Evolutionary conservation across 139 green algal genomes (phyloP).

Genomic region (Chlamydomonas sp.): DNA sequence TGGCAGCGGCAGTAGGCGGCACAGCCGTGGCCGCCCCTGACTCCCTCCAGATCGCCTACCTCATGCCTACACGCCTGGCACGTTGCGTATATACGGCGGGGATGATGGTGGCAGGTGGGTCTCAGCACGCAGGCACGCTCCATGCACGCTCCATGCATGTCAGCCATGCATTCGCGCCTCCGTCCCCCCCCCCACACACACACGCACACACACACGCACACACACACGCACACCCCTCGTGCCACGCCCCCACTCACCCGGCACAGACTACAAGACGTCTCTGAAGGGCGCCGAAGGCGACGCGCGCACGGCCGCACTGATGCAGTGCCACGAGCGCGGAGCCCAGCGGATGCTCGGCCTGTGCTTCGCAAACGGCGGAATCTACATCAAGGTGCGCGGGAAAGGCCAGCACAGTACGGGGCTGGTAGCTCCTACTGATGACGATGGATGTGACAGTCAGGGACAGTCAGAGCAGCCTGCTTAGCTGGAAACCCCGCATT

Average conservation of each 20-base stretch:
- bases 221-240: too few relatives aligned
- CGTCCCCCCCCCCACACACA: neutral
- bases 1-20: too few relatives aligned
- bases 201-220: too few relatives aligned
- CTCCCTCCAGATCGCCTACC: constrained; percentile 21
- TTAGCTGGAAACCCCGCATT: too few relatives aligned
- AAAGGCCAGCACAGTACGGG: neutral
- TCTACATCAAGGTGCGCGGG: constrained; percentile 66
- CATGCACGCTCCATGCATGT: neutral
- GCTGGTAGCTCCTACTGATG: neutral
- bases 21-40: too few relatives aligned
- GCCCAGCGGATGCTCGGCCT: constrained; percentile 48
- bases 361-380: constrained; percentile 79
- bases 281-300: constrained; percentile 14
- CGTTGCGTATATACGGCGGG: constrained; percentile 35
- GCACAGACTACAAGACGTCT: constrained; percentile 32
- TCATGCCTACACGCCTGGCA: constrained; percentile 32
- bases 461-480: too few relatives aligned
- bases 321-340: constrained; percentile 39
- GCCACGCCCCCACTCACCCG: neutral
- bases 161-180: neutral
- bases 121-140: neutral
- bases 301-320: constrained; percentile 25
- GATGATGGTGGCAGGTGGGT: constrained; percentile 31
- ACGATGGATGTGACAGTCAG: too few relatives aligned